Base-by-base conservation (phyloP, 352 stramenopile species). In the Saprolegnia diclina region DNA sequence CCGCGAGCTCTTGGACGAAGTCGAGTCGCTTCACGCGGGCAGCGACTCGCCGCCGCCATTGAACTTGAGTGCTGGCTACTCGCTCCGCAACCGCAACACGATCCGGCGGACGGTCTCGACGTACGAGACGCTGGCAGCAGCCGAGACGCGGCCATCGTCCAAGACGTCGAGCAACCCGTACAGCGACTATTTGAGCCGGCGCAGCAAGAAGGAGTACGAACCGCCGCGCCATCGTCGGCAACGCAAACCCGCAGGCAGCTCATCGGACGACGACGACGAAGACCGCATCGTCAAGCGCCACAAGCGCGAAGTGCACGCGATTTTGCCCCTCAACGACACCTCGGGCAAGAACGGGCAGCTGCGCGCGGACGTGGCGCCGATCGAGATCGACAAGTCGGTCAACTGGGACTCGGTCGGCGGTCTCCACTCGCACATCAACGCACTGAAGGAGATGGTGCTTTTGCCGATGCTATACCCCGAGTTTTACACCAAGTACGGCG, bases 371-470 rank as follows among this genome's bases (percentile, higher is more conserved):
- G 92, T 94, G 21, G 80, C 80, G 6, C 89, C 89, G 4, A 68
- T 97, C 0, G 80, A 92, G 74, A 78, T 97, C 9, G 88, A 97
- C 62, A 65, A 74, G 38, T 90, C 77, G 44, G 81, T 97, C 50
- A 93, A 77, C 4, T 97, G 89, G 89, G 83, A 91, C 21, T 92
- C 78, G 45, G 78, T 97, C 16, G 90, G 90, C 1, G 90, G 90
- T 0, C 73, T 97, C 14, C 79, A 85, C 44, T 77, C 79, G 21
- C 91, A 97, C 65, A 91, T 97, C 35, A 78, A 91, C 56, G 82
- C 89, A 26, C 77, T 98, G 64, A 97, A 97, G 72, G 92, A 98
- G 77, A 97, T 98, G 92, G 88, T 98, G 11, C 83, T 97, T 78
- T 79, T 98, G 16, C 92, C 92, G 9, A 69, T 97, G 53, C 63